phyloP scores from a whole-genome alignment of 495 filamentous ascomycete genomes.

The Xylaria cubensis region DNA sequence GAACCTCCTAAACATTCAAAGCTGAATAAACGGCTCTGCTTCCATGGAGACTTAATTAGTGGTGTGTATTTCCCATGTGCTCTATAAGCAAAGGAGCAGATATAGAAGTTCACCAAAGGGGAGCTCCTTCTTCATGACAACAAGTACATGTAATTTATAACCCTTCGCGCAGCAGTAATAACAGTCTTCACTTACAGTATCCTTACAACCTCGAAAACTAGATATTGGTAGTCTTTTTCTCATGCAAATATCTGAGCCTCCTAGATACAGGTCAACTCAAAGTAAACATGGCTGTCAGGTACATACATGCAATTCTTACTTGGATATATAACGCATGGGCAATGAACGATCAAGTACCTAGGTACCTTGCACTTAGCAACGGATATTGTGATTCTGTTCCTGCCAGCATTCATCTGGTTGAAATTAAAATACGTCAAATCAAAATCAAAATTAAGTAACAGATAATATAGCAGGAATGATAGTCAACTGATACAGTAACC shows the following conservation, averaged over 20 bases:
- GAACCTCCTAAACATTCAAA: not conserved
- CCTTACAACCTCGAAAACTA: not conserved
- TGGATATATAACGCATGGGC: not conserved
- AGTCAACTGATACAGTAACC: not conserved
- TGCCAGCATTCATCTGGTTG: not conserved
- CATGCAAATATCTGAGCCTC: too few relatives aligned
- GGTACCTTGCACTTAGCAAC: not conserved
- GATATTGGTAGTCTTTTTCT: not conserved
- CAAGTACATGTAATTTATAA: not conserved
- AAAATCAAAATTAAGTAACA: not conserved
- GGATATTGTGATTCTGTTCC: not conserved
- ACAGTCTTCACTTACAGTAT: not conserved
- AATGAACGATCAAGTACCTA: not conserved
- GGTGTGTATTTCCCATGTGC: not conserved
- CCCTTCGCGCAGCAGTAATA: not conserved
- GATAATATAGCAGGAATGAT: not conserved
- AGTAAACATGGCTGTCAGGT: too few relatives aligned
- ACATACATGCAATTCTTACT: too few relatives aligned
- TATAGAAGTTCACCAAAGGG: not conserved
- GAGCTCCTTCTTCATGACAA: not conserved
- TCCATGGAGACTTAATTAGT: not conserved
- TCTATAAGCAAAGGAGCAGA: not conserved
- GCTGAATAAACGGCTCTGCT: not conserved
- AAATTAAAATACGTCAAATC: not conserved
- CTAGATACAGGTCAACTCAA: not conserved